phyloP scores from a whole-genome alignment of 139 green algal genomes.

The Chlorella vulgaris region DNA sequence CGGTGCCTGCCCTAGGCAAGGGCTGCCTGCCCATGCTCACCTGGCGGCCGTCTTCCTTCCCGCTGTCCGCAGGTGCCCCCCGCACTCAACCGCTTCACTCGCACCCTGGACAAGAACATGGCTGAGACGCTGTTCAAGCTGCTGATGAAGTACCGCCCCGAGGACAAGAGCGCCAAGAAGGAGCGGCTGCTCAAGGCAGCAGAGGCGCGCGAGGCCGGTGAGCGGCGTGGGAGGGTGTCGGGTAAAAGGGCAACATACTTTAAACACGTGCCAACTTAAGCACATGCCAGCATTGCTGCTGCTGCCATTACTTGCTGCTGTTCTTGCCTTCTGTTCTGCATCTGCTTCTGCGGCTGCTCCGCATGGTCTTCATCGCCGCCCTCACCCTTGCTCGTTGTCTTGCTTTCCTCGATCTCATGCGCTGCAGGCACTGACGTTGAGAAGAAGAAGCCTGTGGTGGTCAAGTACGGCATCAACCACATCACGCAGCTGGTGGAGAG shows the following conservation, averaged over 20 bases:
- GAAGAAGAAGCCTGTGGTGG: conserved; percentile 95
- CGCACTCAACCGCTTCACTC: conserved; percentile 88
- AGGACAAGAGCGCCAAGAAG: conserved; percentile 97
- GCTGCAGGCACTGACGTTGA: conserved; percentile 71
- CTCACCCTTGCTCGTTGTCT: background rate
- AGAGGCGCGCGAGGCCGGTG: conserved; percentile 39
- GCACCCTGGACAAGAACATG: conserved; percentile 91
- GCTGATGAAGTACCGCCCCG: conserved; percentile 97
- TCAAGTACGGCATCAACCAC: conserved; percentile 99
- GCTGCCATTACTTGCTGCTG: too few species aligned
- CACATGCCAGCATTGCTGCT: too few species aligned
- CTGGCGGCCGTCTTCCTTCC: too few species aligned
- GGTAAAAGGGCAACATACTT: too few species aligned
- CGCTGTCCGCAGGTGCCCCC: conserved; percentile 73
- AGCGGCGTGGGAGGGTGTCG: too few species aligned
- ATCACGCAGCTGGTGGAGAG: conserved; percentile 95
- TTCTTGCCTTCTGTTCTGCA: too few species aligned
- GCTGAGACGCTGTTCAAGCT: conserved; percentile 96
- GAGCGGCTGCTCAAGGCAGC: conserved; percentile 88
- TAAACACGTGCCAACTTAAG: too few species aligned
- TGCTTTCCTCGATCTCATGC: background rate
- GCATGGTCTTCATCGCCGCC: too few species aligned
- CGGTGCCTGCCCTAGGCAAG: too few species aligned
- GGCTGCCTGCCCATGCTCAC: too few species aligned
- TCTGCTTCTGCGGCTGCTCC: too few species aligned